These are phyloP conservation scores for Gymnopus androsaceus DNA, from an alignment of 1,284 basidiomycete genomes.

Conservation along the genomic window DNA sequence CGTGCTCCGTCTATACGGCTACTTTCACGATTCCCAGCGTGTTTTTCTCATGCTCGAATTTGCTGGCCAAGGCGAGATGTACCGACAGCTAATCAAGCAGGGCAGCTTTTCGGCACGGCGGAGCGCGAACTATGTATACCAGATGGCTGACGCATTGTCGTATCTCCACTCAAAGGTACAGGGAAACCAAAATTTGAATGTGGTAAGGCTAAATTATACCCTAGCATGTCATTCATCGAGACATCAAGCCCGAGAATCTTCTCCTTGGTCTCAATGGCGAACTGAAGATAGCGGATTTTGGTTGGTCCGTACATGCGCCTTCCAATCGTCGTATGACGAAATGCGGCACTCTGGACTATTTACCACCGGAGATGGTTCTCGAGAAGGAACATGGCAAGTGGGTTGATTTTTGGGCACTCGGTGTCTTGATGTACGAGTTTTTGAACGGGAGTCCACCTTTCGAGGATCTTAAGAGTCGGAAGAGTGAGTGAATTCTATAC, in stretches of 20 bases:
- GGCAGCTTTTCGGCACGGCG: slow-evolving; percentile 29
- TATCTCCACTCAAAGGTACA: slow-evolving; percentile 97
- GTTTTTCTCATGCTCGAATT: slow-evolving; percentile 72
- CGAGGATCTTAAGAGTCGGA: slow-evolving; percentile 82
- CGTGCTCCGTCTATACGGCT: slow-evolving; percentile 79
- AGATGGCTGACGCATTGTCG: slow-evolving; percentile 95
- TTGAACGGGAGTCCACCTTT: slow-evolving; percentile 92
- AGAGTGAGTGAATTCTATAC: slow-evolving; percentile 50
- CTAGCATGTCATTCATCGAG: slow-evolving; percentile 97
- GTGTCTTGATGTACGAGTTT: slow-evolving; percentile 96
- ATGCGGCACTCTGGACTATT: slow-evolving; percentile 95
- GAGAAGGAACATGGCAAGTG: slow-evolving; percentile 84
- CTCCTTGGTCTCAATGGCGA: slow-evolving; percentile 95
- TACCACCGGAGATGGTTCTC: slow-evolving; percentile 97
- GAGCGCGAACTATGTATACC: slow-evolving; percentile 80
- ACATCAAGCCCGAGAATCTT: slow-evolving; percentile 99
- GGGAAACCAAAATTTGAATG: too few relatives aligned
- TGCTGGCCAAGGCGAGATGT: slow-evolving; percentile 70
- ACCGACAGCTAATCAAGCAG: slow-evolving; percentile 89
- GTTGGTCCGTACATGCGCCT: slow-evolving; percentile 98
- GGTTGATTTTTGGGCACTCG: slow-evolving; percentile 97
- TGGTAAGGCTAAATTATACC: too few relatives aligned
- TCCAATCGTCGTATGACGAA: slow-evolving; percentile 86
- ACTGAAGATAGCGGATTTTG: slow-evolving; percentile 98
- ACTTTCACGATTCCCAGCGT: slow-evolving; percentile 68